Conservation (phyloP, 2,329 filamentous ascomycete species). For the Botrytis paeoniae region DNA sequence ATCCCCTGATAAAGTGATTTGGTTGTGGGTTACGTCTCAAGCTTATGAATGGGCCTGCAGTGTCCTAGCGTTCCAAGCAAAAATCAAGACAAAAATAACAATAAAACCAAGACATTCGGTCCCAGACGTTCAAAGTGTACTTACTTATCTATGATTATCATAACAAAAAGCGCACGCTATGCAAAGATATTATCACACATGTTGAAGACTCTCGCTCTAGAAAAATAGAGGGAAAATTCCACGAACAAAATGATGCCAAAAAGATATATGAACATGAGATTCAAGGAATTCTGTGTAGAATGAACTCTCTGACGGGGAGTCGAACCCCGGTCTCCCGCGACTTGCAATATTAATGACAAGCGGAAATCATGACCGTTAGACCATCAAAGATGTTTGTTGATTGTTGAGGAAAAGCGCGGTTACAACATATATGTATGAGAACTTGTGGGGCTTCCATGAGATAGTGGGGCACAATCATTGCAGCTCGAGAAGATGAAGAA, state of each 20-base stretch:
- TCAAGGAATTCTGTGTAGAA: not conserved
- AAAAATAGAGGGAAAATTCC: not conserved
- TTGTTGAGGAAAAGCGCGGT: fast-evolving
- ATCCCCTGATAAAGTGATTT: not conserved
- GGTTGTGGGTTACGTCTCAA: too few species aligned
- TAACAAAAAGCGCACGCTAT: not conserved
- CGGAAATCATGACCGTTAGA: conserved; percentile 41
- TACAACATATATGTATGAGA: not conserved
- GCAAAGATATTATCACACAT: not conserved
- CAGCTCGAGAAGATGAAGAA: not conserved
- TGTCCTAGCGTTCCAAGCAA: not conserved
- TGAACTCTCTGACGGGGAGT: conserved; percentile 28
- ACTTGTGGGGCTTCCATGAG: fast-evolving
- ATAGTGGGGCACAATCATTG: not conserved
- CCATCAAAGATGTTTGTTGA: conserved; percentile 33
- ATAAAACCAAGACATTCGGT: not conserved
- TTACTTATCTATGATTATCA: too few species aligned
- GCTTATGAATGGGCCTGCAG: too few species aligned
- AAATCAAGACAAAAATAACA: not conserved
- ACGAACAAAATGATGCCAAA: not conserved
- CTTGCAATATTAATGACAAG: conserved; percentile 32
- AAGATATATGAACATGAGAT: not conserved
- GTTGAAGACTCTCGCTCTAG: not conserved
- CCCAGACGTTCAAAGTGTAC: not conserved
- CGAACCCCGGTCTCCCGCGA: conserved; percentile 34